These are phyloP conservation scores for Pyricularia sp. DNA, from an alignment of 2,329 filamentous ascomycete species.

Conservation along the genomic window DNA sequence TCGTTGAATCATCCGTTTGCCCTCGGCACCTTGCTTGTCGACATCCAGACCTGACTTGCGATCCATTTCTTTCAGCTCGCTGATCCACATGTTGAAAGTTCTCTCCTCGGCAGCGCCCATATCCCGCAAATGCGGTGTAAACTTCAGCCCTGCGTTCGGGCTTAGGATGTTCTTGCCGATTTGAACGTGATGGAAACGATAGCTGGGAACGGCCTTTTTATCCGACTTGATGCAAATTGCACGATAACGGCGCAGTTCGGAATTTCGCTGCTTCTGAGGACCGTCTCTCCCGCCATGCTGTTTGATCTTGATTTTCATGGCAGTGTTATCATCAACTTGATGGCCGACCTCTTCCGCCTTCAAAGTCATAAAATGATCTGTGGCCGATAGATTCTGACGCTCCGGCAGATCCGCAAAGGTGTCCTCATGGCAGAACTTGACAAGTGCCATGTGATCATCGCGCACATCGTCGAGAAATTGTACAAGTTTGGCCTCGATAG, in stretches of 20 bases:
- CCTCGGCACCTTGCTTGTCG: conserved; percentile 14
- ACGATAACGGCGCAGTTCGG: conserved; percentile 25
- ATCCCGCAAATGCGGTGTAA: conserved; percentile 46
- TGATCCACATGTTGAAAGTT: conserved; percentile 42
- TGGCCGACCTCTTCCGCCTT: conserved; percentile 19
- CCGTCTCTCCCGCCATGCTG: conserved; percentile 28
- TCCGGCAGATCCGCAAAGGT: conserved; percentile 25
- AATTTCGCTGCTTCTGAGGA: conserved; percentile 15
- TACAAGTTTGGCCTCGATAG: conserved; percentile 25
- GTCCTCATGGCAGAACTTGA: conserved; percentile 30
- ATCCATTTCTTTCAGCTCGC: conserved; percentile 44
- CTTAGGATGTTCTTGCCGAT: conserved; percentile 47
- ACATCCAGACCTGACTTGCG: conserved; percentile 42
- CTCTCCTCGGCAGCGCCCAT: conserved; percentile 38
- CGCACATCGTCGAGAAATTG: conserved; percentile 29
- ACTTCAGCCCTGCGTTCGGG: conserved; percentile 46
- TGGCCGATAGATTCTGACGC: conserved; percentile 24
- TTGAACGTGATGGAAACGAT: conserved; percentile 46
- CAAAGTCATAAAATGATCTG: conserved; percentile 35
- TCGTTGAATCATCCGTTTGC: conserved; percentile 22
- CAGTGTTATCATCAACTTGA: conserved; percentile 18
- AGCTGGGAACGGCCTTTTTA: conserved; percentile 40
- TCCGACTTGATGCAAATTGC: conserved; percentile 35
- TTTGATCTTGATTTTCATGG: conserved; percentile 39
- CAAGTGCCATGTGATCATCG: conserved; percentile 30